Base-by-base conservation (phyloP, 2,329 filamentous ascomycete genomes). In the Calonectria pteridis region DNA sequence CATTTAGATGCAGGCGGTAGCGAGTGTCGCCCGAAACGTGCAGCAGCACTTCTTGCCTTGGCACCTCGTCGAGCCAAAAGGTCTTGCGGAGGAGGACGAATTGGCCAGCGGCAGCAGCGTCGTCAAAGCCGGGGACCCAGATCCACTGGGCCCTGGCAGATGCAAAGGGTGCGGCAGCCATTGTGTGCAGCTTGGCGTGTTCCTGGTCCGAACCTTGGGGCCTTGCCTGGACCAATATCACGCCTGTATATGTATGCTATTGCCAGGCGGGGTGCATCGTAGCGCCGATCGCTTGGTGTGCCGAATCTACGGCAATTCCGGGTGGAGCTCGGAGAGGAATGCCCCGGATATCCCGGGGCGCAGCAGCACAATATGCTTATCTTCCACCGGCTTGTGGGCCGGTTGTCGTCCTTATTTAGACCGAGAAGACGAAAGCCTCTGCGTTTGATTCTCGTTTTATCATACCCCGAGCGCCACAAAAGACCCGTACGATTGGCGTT, bases 1-100 rank as follows among this genome's bases (percentile, higher is more conserved):
- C 62, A 16, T 73, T 73, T 14, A 73, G 66, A 20, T 67, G 33
- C 50, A 71, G 29, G 28, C 67, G 71, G 35, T 73, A 73, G 51
- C 71, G 63, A 13, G 71, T 71, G 18, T 73, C 71, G 14, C 62
- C 67, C 14, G 71, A 73, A 20, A 73, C 67, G 23, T 71, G 71
- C 18, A 72, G 28, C 23, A 72, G 23, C 2, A 72, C 46, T 16
- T 72, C 55, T 0, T 37, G 28, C 4, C 49, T 37, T 1, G 70
- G 49, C 7, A 67, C 35, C 29, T 55, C 26, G 37, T 72, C 64
- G 4, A 68, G 64, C 35, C 49, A 53, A n/a, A 64, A 67, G 3
- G 55, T 55, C 20, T 64, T 68, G 53, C 70, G 70, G 23, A 72
- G 26, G 16, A 63, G 31, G 28, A 68, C 70, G 64, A 72, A 72